Conservation (phyloP, 73 alveolate species). For the Paramecium bursaria region DNA sequence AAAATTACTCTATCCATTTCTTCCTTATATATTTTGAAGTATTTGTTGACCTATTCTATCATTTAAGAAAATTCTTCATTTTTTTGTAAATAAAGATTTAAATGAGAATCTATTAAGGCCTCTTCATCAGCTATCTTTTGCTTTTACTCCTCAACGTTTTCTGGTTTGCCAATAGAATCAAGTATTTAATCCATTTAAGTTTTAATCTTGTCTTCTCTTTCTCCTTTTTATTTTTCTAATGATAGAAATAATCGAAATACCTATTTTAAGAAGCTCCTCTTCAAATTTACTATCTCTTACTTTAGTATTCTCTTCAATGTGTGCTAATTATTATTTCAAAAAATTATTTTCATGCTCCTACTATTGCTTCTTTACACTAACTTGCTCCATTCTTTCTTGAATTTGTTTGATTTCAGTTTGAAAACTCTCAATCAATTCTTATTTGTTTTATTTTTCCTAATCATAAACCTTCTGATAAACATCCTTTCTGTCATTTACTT, state of each 20-base stretch:
- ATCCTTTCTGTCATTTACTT: background rate
- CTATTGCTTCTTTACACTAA: background rate
- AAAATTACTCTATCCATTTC: conserved; percentile 37
- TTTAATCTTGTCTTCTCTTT: conserved; percentile 23
- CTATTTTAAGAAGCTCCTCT: conserved; percentile 32
- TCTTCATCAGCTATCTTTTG: conserved; percentile 25
- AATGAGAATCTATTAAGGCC: conserved; percentile 44
- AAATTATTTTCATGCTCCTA: conserved; percentile 7
- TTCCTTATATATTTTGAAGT: conserved; percentile 20
- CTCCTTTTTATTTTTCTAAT: conserved; percentile 15
- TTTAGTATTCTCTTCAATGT: conserved; percentile 20
- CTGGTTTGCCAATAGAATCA: background rate
- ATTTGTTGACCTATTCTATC: conserved; percentile 2
- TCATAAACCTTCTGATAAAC: conserved; percentile 13
- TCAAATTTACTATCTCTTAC: conserved; percentile 50
- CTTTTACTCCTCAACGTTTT: background rate
- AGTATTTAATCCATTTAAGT: background rate
- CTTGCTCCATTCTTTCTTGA: conserved; percentile 9
- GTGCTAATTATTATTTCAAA: conserved; percentile 8
- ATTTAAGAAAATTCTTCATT: conserved; percentile 14
- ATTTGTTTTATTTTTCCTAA: conserved; percentile 13
- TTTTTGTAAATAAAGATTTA: conserved; percentile 20
- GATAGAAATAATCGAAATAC: background rate
- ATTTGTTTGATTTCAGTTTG: conserved; percentile 26
- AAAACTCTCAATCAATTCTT: conserved; percentile 25